These are phyloP conservation scores for Hymenoscyphus repandus DNA, from an alignment of 2,329 filamentous ascomycete species.

Conservation along the genomic window DNA sequence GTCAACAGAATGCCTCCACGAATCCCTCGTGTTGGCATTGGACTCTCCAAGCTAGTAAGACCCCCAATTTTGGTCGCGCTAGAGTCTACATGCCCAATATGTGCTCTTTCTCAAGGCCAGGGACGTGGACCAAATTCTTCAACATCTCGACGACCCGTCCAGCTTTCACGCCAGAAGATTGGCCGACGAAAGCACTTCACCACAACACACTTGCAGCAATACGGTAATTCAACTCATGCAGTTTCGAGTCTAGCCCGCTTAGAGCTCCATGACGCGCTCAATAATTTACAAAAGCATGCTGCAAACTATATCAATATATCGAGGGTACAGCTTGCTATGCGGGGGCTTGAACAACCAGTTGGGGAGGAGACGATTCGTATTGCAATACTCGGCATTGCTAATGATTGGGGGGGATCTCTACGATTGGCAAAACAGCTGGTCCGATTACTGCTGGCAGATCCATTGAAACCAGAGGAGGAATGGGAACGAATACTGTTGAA, in stretches of 20 bases:
- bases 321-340: conserved; percentile 64
- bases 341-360: conserved; percentile 52
- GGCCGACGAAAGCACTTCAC: conserved; percentile 15
- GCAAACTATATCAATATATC: conserved; percentile 62
- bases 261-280: conserved; percentile 39
- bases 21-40: conserved; percentile 22
- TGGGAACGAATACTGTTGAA: conserved; percentile 61
- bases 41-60: conserved; percentile 11
- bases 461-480: conserved; percentile 52
- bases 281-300: conserved; percentile 55
- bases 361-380: conserved; percentile 55
- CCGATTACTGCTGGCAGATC: conserved; percentile 65
- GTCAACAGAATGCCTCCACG: conserved; percentile 29
- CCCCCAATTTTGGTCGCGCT: conserved; percentile 6
- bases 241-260: conserved; percentile 6
- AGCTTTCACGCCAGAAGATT: conserved; percentile 9
- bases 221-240: background rate
- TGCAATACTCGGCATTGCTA: conserved; percentile 47
- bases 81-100: conserved; percentile 25
- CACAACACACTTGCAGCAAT: conserved; percentile 2
- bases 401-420: conserved; percentile 31
- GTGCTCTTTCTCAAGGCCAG: conserved; percentile 14
- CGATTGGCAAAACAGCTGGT: conserved; percentile 59
- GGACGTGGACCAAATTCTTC: background rate
- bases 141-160: background rate